phyloP scores from a whole-genome alignment of 2,329 filamentous ascomycete species.

The Alternaria sp. region DNA sequence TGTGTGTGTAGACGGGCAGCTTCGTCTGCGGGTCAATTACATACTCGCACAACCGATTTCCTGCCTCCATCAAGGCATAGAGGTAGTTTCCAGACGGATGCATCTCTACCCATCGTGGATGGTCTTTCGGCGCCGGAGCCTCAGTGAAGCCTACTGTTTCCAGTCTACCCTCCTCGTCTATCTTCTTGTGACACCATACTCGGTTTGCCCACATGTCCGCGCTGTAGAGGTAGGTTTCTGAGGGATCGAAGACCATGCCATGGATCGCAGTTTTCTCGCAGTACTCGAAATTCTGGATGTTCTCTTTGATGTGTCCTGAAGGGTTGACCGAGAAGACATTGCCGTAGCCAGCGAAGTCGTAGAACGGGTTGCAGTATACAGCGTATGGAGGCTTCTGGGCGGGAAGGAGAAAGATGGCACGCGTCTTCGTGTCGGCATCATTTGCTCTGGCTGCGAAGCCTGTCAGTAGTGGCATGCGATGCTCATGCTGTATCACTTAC shows the following conservation, averaged over 20 bases:
- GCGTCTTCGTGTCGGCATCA: constrained; percentile 77
- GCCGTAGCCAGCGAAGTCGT: constrained; percentile 82
- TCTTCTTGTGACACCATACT: constrained; percentile 85
- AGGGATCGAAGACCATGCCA: constrained; percentile 81
- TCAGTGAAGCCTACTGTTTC: constrained; percentile 76
- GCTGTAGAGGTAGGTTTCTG: constrained; percentile 79
- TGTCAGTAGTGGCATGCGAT: constrained; percentile 2
- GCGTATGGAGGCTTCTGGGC: constrained; percentile 79
- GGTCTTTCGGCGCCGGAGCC: constrained; percentile 75
- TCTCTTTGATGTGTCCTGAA: constrained; percentile 66
- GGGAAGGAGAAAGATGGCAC: constrained; percentile 88
- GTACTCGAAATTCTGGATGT: constrained; percentile 78
- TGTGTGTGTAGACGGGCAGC: constrained; percentile 80
- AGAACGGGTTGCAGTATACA: constrained; percentile 92
- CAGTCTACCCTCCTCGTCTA: constrained; percentile 66
- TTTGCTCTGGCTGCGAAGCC: constrained; percentile 68
- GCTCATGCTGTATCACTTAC: constrained; percentile 58
- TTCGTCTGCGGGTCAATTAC: constrained; percentile 77
- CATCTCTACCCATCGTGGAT: constrained; percentile 88
- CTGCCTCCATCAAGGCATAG: constrained; percentile 90
- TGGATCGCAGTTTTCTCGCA: constrained; percentile 76
- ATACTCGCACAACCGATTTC: constrained; percentile 84
- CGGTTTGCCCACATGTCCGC: constrained; percentile 81
- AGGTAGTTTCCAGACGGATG: constrained; percentile 80
- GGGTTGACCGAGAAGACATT: constrained; percentile 74